Evolutionary conservation across 345 rosid species (phyloP).

Genomic region (Salix viminalis): DNA sequence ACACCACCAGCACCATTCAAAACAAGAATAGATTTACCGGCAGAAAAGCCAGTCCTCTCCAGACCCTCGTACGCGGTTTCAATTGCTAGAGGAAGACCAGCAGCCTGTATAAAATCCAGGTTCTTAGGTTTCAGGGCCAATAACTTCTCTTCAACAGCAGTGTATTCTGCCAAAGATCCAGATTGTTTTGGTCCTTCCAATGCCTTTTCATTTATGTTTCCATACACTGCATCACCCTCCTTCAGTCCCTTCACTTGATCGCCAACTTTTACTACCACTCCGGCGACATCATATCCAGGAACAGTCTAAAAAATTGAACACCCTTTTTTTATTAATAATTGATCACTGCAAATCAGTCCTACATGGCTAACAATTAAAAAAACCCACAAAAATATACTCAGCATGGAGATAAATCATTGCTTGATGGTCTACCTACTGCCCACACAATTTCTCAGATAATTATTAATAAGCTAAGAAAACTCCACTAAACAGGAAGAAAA

Average conservation of each 20-base stretch:
- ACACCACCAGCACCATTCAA: slow-evolving; percentile 93
- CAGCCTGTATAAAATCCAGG: slow-evolving; percentile 74
- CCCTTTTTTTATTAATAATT: not conserved
- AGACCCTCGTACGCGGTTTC: slow-evolving; percentile 85
- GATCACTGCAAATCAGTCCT: not conserved
- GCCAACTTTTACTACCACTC: slow-evolving; percentile 78
- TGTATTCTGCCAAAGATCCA: slow-evolving; percentile 83
- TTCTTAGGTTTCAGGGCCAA: slow-evolving; percentile 72
- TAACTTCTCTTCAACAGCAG: slow-evolving; percentile 84
- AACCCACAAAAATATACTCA: no score
- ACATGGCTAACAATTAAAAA: not conserved
- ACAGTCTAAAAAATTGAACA: slow-evolving; percentile 49
- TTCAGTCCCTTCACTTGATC: slow-evolving; percentile 66
- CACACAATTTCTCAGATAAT: no score
- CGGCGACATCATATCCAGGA: slow-evolving; percentile 93
- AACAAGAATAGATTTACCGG: slow-evolving; percentile 81
- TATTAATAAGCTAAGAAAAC: no score
- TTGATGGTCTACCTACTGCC: no score
- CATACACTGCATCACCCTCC: slow-evolving; percentile 87
- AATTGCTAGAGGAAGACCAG: slow-evolving; percentile 86
- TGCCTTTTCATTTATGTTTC: slow-evolving; percentile 86
- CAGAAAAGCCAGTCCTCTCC: slow-evolving; percentile 67
- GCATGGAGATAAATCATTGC: not conserved
- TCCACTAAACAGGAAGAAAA: no score
- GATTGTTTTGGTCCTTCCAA: slow-evolving; percentile 84